Evolutionary conservation across 352 stramenopile genomes (phyloP).

Genomic region (Pythium sukuiense): DNA sequence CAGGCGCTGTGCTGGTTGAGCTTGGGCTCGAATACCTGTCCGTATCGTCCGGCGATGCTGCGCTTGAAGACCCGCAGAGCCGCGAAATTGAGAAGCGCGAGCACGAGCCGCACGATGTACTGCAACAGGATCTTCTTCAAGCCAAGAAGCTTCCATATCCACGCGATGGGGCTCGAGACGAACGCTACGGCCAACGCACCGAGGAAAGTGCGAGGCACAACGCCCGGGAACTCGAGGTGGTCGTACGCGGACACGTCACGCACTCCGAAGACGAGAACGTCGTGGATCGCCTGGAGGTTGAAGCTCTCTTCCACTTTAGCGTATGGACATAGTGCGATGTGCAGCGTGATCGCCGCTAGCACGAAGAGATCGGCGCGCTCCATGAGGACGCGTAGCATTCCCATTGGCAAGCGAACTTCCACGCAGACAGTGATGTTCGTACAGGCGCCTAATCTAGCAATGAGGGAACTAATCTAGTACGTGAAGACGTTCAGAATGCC

Average conservation of each 20-base stretch:
- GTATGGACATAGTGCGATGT: slow-evolving; percentile 66
- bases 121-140: slow-evolving; percentile 60
- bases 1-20: background rate
- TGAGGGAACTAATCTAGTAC: background rate
- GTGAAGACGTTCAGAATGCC: background rate
- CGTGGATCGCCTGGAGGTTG: slow-evolving; percentile 97
- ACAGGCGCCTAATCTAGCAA: no score
- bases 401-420: background rate
- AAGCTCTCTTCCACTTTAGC: slow-evolving; percentile 98
- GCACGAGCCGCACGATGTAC: slow-evolving; percentile 51
- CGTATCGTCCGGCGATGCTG: slow-evolving; percentile 54
- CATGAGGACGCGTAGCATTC: slow-evolving; percentile 2
- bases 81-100: slow-evolving; percentile 58
- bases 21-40: slow-evolving; percentile 28
- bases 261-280: slow-evolving; percentile 87
- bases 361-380: slow-evolving; percentile 38
- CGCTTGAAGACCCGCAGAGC: slow-evolving; percentile 67
- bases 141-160: slow-evolving; percentile 17
- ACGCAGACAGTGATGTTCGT: background rate
- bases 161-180: slow-evolving; percentile 45
- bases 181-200: slow-evolving; percentile 73
- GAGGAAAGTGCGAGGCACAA: slow-evolving; percentile 98
- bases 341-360: slow-evolving; percentile 36
- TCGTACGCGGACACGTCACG: slow-evolving; percentile 84
- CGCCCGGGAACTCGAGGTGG: slow-evolving; percentile 97